Evolutionary conservation across 108 stramenopile genomes (phyloP).

Genomic region (Nannochloropsis salina): DNA sequence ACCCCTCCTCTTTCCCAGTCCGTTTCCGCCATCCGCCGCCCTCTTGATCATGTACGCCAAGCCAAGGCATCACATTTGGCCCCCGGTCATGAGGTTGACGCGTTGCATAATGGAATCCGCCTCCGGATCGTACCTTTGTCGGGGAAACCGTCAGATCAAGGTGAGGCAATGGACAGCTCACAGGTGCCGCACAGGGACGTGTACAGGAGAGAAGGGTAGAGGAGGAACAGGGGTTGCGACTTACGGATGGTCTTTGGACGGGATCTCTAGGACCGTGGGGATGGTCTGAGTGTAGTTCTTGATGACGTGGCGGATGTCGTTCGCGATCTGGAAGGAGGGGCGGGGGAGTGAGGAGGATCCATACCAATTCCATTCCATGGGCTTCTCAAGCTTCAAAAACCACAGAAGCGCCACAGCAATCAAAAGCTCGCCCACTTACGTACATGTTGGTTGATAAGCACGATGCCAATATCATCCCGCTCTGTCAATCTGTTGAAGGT

Average conservation of each 20-base stretch:
- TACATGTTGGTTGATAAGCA: conserved; percentile 39
- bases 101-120: conserved; percentile 42
- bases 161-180: not conserved
- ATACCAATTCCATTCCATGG: not conserved
- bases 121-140: conserved; percentile 23
- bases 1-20: not conserved
- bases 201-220: not conserved
- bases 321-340: conserved; percentile 22
- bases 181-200: not conserved
- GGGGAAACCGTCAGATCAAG: not conserved
- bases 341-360: not conserved
- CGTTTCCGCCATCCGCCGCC: not conserved
- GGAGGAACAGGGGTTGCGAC: not conserved
- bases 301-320: conserved; percentile 30
- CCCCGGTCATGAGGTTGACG: conserved; percentile 35
- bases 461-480: conserved; percentile 32
- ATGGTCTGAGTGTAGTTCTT: conserved; percentile 32
- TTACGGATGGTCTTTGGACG: conserved; percentile 33
- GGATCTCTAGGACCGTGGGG: conserved; percentile 36
- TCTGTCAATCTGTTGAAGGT: conserved; percentile 20
- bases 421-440: not conserved
- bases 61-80: not conserved
- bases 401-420: too few relatives aligned
- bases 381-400: too few relatives aligned
- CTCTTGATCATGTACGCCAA: too few relatives aligned